Evolutionary conservation across 2,329 filamentous ascomycete genomes (phyloP), one percentile per base, ranked within the genome.

Genomic region (Colletotrichum eleusines): DNA sequence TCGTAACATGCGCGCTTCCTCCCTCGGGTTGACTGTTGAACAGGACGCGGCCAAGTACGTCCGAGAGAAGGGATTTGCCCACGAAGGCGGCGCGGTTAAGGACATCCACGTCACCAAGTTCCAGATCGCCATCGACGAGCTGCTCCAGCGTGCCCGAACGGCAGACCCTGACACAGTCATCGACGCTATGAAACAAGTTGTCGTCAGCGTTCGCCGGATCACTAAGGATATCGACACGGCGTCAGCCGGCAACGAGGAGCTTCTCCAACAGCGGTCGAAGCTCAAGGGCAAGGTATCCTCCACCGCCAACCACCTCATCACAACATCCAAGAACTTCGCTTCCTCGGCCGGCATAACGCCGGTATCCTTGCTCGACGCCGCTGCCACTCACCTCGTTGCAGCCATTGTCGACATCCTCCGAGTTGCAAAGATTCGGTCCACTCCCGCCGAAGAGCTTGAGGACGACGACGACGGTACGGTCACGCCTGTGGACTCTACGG

Each of bases 81-180:
- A 92, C 46, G 88, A 91, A 16, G 88, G 90, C 70, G 96, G 96
- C 7, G 80, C 96, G 28, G 90, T 99, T 75, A 95, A 93, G 81
- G 96, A 98, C 80, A 88, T 98, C 16, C 93, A 98, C 78, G 90
- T 99, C 74, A 98, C 95, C 61, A 95, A 94, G 77, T 98, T 97
- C 84, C 96, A 99, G 80, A 91, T 98, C 71, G 89, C 94, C 28
- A 93, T 99, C 72, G 95, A 99, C 78, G 95, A 98, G 76, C 86
- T 98, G 48, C 86, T 99, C 44, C 91, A 91, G 73, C 88, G 87
- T 50, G 94, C 94, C 23, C 90, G 95, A 60, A 86, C 87, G 42
- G 89, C 92, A n/a, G 89, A 92, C 63, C 90, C 94, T 0, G 88
- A 91, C 55, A 88, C 89, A 74, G 91, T 96, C 42, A 90, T 97